Evolutionary conservation across 345 rosid genomes (phyloP).

Genomic region (Jatropha curcas): DNA sequence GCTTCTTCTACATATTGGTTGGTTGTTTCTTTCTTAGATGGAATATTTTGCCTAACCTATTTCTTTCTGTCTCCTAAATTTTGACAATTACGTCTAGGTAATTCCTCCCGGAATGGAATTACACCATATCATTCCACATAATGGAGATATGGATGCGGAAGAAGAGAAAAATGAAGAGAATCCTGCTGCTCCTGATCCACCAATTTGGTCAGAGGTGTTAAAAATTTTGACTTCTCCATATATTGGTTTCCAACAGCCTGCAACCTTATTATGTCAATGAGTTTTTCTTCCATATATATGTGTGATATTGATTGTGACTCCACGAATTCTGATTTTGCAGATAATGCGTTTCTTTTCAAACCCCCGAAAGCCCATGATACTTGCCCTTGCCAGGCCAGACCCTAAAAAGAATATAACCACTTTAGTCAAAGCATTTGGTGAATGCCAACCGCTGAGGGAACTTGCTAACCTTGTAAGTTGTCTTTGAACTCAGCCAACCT

Average conservation of each 20-base stretch:
- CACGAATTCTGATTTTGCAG: slow-evolving; percentile 38
- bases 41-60: neutral
- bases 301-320: slow-evolving; percentile 8
- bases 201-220: slow-evolving; percentile 86
- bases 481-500: neutral
- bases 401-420: slow-evolving; percentile 95
- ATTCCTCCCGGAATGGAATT: slow-evolving; percentile 99
- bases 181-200: slow-evolving; percentile 74
- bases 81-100: slow-evolving; percentile 42
- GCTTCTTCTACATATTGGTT: slow-evolving; percentile 5
- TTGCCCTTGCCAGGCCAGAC: slow-evolving; percentile 97
- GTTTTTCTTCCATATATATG: neutral
- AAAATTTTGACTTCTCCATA: slow-evolving; percentile 4
- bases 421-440: slow-evolving; percentile 96
- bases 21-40: neutral
- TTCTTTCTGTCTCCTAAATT: neutral
- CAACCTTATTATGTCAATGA: neutral
- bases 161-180: slow-evolving; percentile 74
- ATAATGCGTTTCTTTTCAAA: slow-evolving; percentile 94
- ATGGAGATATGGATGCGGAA: slow-evolving; percentile 86
- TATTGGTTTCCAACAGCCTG: neutral
- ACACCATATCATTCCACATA: slow-evolving; percentile 80
- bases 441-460: slow-evolving; percentile 90
- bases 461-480: slow-evolving; percentile 84
- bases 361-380: slow-evolving; percentile 93